Conservation (phyloP, 192 early-diverging fungal species). For the Umbelopsis sp. region DNA sequence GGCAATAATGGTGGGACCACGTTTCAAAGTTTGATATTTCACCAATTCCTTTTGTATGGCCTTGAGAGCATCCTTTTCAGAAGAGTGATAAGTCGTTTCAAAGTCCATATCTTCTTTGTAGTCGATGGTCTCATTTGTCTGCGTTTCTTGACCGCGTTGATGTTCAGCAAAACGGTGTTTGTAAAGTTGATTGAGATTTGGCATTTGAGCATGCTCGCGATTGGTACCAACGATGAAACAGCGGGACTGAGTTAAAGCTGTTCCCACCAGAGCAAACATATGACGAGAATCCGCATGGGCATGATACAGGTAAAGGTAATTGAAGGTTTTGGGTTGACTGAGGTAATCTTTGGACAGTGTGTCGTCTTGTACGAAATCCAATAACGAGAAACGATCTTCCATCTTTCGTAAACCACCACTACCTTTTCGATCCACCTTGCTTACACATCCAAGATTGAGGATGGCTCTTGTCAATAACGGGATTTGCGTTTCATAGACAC, state of each 20-base stretch:
- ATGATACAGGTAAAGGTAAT: slow-evolving; percentile 83
- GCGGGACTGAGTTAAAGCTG: slow-evolving; percentile 51
- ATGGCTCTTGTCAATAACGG: slow-evolving; percentile 81
- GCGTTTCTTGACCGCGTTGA: slow-evolving; percentile 25
- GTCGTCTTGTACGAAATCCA: slow-evolving; percentile 32
- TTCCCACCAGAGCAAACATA: slow-evolving; percentile 72
- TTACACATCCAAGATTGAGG: slow-evolving; percentile 71
- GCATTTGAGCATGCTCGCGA: slow-evolving; percentile 63
- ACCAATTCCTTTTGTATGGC: slow-evolving; percentile 62
- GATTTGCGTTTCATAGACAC: slow-evolving; percentile 93
- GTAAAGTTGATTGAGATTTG: slow-evolving; percentile 72
- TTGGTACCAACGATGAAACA: slow-evolving; percentile 79
- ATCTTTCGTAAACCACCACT: slow-evolving; percentile 28
- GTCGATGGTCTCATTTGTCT: slow-evolving; percentile 46
- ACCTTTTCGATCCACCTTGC: slow-evolving; percentile 32
- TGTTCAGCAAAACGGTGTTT: slow-evolving; percentile 51
- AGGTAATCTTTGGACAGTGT: slow-evolving; percentile 30
- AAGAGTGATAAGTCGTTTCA: slow-evolving; percentile 44
- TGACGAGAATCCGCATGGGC: slow-evolving; percentile 60
- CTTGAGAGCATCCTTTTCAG: slow-evolving; percentile 53
- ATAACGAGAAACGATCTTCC: slow-evolving; percentile 52
- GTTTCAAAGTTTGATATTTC: slow-evolving; percentile 60
- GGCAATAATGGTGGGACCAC: slow-evolving; percentile 71
- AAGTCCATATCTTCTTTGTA: slow-evolving; percentile 57
- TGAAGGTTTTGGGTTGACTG: slow-evolving; percentile 32